Conservation (phyloP, 352 stramenopile genomes). For the Albugo laibachii region DNA sequence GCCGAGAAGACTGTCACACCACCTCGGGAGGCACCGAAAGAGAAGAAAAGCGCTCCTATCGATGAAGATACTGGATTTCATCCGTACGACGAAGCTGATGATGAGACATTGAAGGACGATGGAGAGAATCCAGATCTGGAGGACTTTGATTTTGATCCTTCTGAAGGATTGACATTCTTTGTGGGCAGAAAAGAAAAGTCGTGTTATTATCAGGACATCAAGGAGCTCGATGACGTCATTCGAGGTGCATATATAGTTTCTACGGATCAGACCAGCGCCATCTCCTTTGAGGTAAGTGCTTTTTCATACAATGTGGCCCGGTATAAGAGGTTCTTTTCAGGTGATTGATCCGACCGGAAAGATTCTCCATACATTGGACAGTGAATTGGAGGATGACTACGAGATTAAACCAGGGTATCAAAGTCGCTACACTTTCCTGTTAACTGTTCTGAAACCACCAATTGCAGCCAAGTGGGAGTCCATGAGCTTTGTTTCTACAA, state of each 20-base stretch:
- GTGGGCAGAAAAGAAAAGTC: conserved; percentile 17
- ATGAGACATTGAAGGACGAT: conserved; percentile 12
- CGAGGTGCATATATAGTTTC: conserved; percentile 49
- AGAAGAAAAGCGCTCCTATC: conserved; percentile 1
- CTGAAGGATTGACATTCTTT: conserved; percentile 59
- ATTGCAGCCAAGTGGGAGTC: conserved; percentile 22
- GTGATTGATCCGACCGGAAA: conserved; percentile 43
- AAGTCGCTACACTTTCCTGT: not conserved
- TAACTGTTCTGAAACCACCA: not conserved
- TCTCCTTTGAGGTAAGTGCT: too few relatives aligned
- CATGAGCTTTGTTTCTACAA: conserved; percentile 65
- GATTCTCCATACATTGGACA: conserved; percentile 29
- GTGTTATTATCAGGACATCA: conserved; percentile 60
- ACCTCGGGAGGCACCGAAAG: too few relatives aligned
- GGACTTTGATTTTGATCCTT: conserved; percentile 65
- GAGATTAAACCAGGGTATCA: conserved; percentile 32
- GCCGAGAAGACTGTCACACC: too few relatives aligned
- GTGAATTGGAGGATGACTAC: conserved; percentile 54
- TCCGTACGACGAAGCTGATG: conserved; percentile 21
- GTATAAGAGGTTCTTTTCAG: conserved; percentile 2
- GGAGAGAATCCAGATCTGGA: conserved; percentile 24
- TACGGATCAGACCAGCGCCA: conserved; percentile 15
- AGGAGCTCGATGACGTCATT: conserved; percentile 38
- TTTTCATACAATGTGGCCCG: conserved; percentile 47
- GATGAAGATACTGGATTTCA: conserved; percentile 33